Conservation (phyloP, 225 moss, liverwort and hornwort genomes). For the Marchantia paleacea region DNA sequence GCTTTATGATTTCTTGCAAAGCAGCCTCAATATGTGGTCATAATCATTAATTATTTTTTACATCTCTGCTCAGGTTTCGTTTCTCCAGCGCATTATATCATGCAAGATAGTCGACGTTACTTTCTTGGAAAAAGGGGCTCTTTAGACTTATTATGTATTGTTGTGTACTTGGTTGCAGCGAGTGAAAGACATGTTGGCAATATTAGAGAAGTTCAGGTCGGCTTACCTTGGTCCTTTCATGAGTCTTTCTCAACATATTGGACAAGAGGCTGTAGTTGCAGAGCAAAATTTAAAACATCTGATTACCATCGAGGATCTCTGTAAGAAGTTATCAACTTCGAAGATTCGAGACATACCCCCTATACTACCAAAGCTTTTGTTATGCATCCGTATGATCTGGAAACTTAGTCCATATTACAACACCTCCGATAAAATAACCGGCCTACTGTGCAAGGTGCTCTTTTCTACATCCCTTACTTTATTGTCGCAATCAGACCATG, state of each 20-base stretch:
- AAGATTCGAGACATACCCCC: conserved; percentile 63
- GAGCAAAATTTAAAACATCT: conserved; percentile 68
- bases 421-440: conserved; percentile 60
- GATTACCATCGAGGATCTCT: conserved; percentile 46
- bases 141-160: not conserved
- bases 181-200: conserved; percentile 43
- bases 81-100: not conserved
- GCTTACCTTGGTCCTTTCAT: conserved; percentile 59
- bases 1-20: not conserved
- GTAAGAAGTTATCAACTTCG: conserved; percentile 51
- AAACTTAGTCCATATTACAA: conserved; percentile 73
- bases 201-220: conserved; percentile 60
- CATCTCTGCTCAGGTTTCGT: not conserved
- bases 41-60: not conserved
- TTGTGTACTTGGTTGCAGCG: conserved; percentile 34
- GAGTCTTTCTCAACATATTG: conserved; percentile 56
- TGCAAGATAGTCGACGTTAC: not conserved
- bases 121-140: not conserved
- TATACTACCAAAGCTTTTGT: conserved; percentile 47
- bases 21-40: not conserved
- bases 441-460: conserved; percentile 62
- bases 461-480: not conserved
- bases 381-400: conserved; percentile 73
- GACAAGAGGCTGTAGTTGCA: conserved; percentile 57
- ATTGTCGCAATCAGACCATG: not conserved